Evolutionary conservation across 257 asterid genomes (phyloP).

Genomic region (Petunia axillaris): DNA sequence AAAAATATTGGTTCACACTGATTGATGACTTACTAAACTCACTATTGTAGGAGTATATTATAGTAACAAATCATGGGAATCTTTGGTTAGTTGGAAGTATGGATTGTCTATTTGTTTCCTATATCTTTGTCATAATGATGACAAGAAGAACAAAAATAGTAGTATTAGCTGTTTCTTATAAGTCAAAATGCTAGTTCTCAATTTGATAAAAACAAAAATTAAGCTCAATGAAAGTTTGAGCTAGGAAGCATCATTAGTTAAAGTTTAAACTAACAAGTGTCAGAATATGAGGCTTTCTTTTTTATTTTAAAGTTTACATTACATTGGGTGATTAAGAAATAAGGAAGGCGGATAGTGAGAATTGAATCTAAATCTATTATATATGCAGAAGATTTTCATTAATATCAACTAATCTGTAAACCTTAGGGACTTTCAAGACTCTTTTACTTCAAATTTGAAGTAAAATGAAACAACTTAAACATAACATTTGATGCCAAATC

Average conservation of each 20-base stretch:
- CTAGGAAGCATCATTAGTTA: too few species aligned
- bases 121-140: neutral
- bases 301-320: too few species aligned
- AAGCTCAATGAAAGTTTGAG: neutral
- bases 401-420: too few species aligned
- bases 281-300: too few species aligned
- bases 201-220: neutral
- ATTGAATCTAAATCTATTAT: too few species aligned
- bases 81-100: slow-evolving; percentile 15
- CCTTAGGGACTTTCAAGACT: too few species aligned
- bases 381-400: too few species aligned
- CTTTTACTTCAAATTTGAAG: neutral
- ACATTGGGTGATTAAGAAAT: too few species aligned
- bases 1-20: neutral
- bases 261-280: too few species aligned
- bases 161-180: neutral
- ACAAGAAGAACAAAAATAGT: neutral
- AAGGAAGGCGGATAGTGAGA: too few species aligned
- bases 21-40: neutral
- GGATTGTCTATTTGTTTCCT: slow-evolving; percentile 9
- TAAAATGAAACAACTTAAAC: neutral
- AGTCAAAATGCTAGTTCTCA: slow-evolving; percentile 14
- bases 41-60: neutral
- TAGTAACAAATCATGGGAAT: neutral
- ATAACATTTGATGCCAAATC: neutral